Percentiles rank a stretch among this genome's conserved stretches.
Conservation (phyloP, 176 grass and related monocot genomes). For the Musa acuminata region DNA sequence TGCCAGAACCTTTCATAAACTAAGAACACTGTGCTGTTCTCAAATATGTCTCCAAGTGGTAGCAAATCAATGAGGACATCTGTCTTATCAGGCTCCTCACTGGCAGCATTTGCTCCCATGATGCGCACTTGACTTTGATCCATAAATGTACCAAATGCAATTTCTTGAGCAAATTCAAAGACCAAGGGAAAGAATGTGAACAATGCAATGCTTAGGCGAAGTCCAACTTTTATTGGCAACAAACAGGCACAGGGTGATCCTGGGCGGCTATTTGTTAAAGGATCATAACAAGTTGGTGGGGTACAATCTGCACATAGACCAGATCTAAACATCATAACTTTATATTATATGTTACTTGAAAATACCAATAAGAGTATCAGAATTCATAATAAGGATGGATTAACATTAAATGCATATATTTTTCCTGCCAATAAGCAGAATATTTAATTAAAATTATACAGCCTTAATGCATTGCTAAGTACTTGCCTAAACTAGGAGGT, state of each 20-base stretch:
- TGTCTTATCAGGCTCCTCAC: slow-evolving; percentile 68
- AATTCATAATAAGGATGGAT: background rate
- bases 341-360: background rate
- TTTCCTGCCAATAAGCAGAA: background rate
- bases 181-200: slow-evolving; percentile 85
- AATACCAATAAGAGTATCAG: background rate
- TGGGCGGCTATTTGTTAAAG: slow-evolving; percentile 66
- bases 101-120: slow-evolving; percentile 92
- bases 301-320: slow-evolving; percentile 58
- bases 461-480: slow-evolving; percentile 3
- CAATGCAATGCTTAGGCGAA: slow-evolving; percentile 61
- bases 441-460: background rate
- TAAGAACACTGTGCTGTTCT: slow-evolving; percentile 35
- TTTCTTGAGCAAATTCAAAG: slow-evolving; percentile 63
- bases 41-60: slow-evolving; percentile 50
- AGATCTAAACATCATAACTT: background rate
- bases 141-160: slow-evolving; percentile 68
- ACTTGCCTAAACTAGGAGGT: slow-evolving; percentile 63
- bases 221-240: slow-evolving; percentile 73
- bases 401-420: background rate
- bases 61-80: slow-evolving; percentile 74
- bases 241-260: slow-evolving; percentile 72
- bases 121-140: slow-evolving; percentile 81
- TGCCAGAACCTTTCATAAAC: slow-evolving; percentile 80
- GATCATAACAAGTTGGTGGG: slow-evolving; percentile 45